These are phyloP conservation scores for Protomyces inouyei DNA, from an alignment of 1,139 yeast genomes.

Conservation along the genomic window DNA sequence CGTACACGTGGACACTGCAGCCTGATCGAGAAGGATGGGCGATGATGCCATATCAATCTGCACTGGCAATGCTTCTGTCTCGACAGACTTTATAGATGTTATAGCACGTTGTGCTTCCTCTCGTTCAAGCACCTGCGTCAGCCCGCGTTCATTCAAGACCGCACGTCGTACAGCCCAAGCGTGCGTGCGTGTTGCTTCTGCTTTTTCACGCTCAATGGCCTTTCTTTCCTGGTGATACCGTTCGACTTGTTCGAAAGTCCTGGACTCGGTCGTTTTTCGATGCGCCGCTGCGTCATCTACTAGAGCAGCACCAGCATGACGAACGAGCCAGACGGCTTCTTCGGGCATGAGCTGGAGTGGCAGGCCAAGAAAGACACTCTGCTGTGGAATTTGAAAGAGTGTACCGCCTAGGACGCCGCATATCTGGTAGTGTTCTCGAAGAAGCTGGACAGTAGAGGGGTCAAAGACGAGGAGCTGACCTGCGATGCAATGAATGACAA, in stretches of 20 bases:
- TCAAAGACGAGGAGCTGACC: constrained; percentile 12
- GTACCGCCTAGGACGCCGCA: constrained; percentile 79
- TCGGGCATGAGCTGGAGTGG: constrained; percentile 71
- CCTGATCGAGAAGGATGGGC: not conserved
- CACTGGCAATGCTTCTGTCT: not conserved
- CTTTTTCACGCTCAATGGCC: not conserved
- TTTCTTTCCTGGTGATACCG: not conserved
- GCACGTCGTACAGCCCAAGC: constrained; percentile 11
- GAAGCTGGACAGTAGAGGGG: constrained; percentile 39
- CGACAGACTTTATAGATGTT: not conserved
- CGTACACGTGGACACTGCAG: not conserved
- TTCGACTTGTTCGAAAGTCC: not conserved
- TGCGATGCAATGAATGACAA: constrained; percentile 1
- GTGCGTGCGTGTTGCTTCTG: not conserved
- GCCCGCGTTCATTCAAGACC: constrained; percentile 2
- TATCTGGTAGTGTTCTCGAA: constrained; percentile 54
- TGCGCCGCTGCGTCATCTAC: constrained; percentile 39
- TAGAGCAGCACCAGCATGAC: constrained; percentile 39
- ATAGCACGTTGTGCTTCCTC: not conserved
- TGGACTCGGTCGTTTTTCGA: constrained; percentile 33
- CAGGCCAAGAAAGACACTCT: constrained; percentile 73
- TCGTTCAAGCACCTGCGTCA: constrained; percentile 5
- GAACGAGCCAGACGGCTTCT: constrained; percentile 65
- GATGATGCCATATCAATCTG: constrained; percentile 8
- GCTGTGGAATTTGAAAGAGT: constrained; percentile 83